A percentile compares a stretch with the other conserved stretches of the same genome.
Evolutionary conservation across 495 filamentous ascomycete species (phyloP).

Genomic region (Arthonia radiata): DNA sequence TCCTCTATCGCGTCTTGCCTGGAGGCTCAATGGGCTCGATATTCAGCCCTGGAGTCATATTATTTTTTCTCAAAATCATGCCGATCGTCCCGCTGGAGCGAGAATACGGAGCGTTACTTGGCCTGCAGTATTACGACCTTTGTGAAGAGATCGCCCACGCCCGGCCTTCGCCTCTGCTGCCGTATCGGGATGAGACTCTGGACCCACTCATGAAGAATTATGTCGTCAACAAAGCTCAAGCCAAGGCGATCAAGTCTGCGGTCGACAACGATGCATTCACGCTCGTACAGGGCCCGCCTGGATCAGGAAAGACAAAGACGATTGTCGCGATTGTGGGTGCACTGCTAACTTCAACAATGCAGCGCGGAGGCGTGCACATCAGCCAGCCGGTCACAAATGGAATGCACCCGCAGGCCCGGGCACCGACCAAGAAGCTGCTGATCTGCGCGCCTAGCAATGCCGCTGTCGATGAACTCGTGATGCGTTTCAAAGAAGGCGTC

Average conservation of each 20-base stretch:
- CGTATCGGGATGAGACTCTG: slow-evolving; percentile 47
- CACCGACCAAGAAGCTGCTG: slow-evolving; percentile 50
- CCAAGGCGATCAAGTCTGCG: slow-evolving; percentile 77
- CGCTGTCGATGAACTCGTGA: slow-evolving; percentile 84
- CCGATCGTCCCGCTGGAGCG: slow-evolving; percentile 82
- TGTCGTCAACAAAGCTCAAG: slow-evolving; percentile 65
- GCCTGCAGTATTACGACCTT: slow-evolving; percentile 82
- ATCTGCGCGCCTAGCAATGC: slow-evolving; percentile 95
- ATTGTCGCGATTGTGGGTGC: slow-evolving; percentile 91
- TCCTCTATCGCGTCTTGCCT: slow-evolving; percentile 61
- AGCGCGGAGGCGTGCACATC: slow-evolving; percentile 20
- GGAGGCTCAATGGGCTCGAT: too few relatives aligned
- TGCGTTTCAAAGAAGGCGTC: slow-evolving; percentile 73
- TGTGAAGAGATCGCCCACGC: slow-evolving; percentile 75
- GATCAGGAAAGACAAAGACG: slow-evolving; percentile 94
- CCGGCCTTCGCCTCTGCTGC: slow-evolving; percentile 65
- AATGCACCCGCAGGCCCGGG: slow-evolving; percentile 6
- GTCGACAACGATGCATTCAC: slow-evolving; percentile 90
- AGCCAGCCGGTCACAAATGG: slow-evolving; percentile 17
- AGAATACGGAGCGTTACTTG: slow-evolving; percentile 77
- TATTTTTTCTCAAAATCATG: too few relatives aligned
- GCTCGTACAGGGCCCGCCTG: slow-evolving; percentile 86
- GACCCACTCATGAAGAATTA: slow-evolving; percentile 45
- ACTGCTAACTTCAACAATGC: slow-evolving; percentile 40
- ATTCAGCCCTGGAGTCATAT: slow-evolving; percentile 33